These are phyloP conservation scores for Smithsoniella earleae DNA, from an alignment of 163 green algal species.

Conservation along the genomic window DNA sequence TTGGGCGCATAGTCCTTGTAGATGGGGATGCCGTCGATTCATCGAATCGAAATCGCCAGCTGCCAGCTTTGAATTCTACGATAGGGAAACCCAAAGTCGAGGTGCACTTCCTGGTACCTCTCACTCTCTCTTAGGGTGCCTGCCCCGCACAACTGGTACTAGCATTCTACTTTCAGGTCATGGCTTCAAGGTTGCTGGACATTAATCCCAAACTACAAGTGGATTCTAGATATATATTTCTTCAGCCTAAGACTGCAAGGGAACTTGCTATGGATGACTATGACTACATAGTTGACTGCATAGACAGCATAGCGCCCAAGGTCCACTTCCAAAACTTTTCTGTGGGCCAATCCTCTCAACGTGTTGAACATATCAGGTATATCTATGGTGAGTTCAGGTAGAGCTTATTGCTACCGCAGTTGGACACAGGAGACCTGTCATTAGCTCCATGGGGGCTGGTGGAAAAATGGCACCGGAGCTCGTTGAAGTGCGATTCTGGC, in stretches of 20 bases:
- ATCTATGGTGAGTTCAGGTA: too few species aligned
- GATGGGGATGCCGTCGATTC: slow-evolving; percentile 38
- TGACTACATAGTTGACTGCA: slow-evolving; percentile 41
- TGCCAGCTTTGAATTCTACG: slow-evolving; percentile 41
- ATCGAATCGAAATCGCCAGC: slow-evolving; percentile 44
- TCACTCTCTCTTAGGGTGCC: too few species aligned
- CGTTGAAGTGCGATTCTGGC: too few species aligned
- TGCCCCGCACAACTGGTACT: too few species aligned
- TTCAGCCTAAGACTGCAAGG: slow-evolving; percentile 26
- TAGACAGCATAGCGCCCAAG: slow-evolving; percentile 46
- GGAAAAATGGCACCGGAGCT: too few species aligned
- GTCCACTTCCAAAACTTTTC: too few species aligned
- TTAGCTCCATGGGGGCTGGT: slow-evolving; percentile 2
- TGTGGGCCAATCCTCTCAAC: too few species aligned
- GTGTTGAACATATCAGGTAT: too few species aligned
- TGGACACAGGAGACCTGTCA: neutral
- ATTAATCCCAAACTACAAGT: slow-evolving; percentile 42
- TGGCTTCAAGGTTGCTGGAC: slow-evolving; percentile 39
- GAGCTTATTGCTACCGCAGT: slow-evolving; percentile 37
- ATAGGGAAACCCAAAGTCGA: slow-evolving; percentile 37
- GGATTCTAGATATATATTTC: slow-evolving; percentile 35
- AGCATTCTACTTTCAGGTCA: too few species aligned
- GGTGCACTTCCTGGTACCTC: too few species aligned
- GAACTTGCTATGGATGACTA: slow-evolving; percentile 28
- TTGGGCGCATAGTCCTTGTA: slow-evolving; percentile 40